These are phyloP conservation scores for Citrullus amarus DNA, from an alignment of 306 rosid genomes.

Conservation along the genomic window DNA sequence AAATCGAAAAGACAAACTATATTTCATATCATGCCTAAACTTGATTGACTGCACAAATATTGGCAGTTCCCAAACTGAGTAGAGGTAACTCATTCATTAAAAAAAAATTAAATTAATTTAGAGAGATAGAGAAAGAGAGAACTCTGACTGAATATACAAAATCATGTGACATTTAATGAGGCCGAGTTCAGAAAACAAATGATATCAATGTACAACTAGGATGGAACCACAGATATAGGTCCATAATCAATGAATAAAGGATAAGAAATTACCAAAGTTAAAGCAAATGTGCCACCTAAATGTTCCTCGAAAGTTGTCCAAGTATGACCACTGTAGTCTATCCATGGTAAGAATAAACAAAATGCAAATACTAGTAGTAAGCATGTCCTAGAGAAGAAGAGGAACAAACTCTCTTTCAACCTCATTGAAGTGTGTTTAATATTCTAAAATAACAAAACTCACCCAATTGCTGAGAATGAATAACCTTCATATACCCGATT, in stretches of 20 bases:
- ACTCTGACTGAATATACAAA: neutral
- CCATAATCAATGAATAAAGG: neutral
- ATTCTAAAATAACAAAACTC: constrained; percentile 30
- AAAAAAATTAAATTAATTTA: too few species aligned
- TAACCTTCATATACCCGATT: constrained; percentile 90
- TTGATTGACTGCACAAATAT: neutral
- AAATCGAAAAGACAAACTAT: neutral
- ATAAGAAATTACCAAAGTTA: constrained; percentile 59
- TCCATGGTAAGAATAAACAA: constrained; percentile 13
- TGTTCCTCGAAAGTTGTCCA: constrained; percentile 78
- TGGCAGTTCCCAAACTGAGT: neutral
- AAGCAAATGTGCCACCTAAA: constrained; percentile 98
- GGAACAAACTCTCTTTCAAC: neutral
- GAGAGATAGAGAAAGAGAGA: too few species aligned
- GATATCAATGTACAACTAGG: neutral
- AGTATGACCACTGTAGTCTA: constrained; percentile 56
- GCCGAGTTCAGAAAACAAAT: neutral
- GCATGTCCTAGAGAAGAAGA: neutral
- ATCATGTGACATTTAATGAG: neutral
- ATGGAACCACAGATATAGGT: neutral
- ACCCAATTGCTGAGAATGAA: constrained; percentile 72
- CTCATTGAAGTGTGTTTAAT: neutral
- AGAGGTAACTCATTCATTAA: neutral
- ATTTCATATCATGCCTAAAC: neutral
- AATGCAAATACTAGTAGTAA: neutral